These are phyloP conservation scores for Pichia phayaonensis DNA, from an alignment of 805 yeast species.

Conservation along the genomic window DNA sequence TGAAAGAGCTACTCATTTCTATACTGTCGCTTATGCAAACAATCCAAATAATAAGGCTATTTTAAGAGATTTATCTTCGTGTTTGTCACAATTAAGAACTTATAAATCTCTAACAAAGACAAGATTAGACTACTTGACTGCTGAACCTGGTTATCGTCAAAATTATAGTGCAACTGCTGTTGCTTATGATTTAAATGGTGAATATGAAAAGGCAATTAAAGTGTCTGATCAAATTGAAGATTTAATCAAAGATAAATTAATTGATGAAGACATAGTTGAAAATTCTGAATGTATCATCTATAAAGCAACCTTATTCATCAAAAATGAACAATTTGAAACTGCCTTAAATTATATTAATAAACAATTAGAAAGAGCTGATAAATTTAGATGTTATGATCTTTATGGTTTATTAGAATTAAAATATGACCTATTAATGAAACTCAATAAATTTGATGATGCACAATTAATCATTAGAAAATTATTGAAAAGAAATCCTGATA, in stretches of 20 bases:
- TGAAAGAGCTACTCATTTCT: constrained; percentile 71
- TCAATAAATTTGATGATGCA: constrained; percentile 51
- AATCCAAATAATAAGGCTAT: constrained; percentile 76
- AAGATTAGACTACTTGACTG: constrained; percentile 61
- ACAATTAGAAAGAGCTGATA: constrained; percentile 5
- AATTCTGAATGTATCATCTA: constrained; percentile 74
- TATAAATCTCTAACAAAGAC: constrained; percentile 53
- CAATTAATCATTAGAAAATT: constrained; percentile 58
- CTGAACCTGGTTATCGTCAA: constrained; percentile 74
- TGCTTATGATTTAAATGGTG: constrained; percentile 71
- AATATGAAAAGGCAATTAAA: constrained; percentile 59
- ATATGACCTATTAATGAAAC: constrained; percentile 54
- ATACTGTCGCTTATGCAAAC: constrained; percentile 62
- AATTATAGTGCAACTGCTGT: constrained; percentile 87
- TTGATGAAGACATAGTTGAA: constrained; percentile 63
- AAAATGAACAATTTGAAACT: constrained; percentile 51
- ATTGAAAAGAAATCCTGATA: constrained; percentile 81
- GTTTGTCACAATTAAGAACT: constrained; percentile 77
- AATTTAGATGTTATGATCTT: constrained; percentile 11
- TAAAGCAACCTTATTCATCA: constrained; percentile 58
- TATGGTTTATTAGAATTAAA: constrained; percentile 55
- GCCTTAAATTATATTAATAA: constrained; percentile 57
- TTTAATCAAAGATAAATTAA: constrained; percentile 58
- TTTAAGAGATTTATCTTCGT: constrained; percentile 69
- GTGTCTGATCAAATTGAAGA: constrained; percentile 73